Conservation (phyloP, 225 moss, liverwort and hornwort species). For the Sphagnum tenellum region DNA sequence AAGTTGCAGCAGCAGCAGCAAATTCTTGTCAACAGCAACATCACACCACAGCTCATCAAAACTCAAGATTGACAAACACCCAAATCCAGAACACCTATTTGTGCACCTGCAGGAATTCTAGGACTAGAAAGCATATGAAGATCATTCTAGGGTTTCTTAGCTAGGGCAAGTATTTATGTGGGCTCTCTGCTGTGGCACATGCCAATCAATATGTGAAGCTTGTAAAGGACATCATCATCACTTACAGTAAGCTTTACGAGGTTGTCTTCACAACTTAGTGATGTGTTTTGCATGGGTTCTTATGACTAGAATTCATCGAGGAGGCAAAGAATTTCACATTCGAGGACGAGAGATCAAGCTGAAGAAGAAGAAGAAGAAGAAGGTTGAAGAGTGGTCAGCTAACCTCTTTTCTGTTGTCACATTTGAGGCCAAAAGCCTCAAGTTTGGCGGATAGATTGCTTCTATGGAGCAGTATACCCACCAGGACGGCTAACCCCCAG, state of each 20-base stretch:
- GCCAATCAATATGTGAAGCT: not conserved
- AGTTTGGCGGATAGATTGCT: constrained; percentile 27
- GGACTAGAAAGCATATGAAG: no score
- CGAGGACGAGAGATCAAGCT: not conserved
- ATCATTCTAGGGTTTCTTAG: no score
- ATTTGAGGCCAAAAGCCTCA: constrained; percentile 42
- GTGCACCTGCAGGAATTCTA: no score
- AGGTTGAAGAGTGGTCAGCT: not conserved
- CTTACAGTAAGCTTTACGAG: not conserved
- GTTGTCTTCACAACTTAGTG: not conserved
- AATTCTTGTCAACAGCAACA: no score
- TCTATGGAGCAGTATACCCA: constrained; percentile 36
- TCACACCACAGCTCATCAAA: not conserved
- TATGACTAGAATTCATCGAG: no score
- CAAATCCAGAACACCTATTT: no score
- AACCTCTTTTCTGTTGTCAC: constrained; percentile 62
- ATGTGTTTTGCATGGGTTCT: no score
- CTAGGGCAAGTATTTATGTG: no score
- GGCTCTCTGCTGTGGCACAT: no score
- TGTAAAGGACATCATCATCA: not conserved
- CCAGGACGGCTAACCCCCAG: constrained; percentile 26
- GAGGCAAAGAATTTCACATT: no score
- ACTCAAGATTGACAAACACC: not conserved
- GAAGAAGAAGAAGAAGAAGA: not conserved
- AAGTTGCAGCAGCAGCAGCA: not conserved